Conservation (phyloP, 164 flowering plant species). For the Berberis vulgaris region DNA sequence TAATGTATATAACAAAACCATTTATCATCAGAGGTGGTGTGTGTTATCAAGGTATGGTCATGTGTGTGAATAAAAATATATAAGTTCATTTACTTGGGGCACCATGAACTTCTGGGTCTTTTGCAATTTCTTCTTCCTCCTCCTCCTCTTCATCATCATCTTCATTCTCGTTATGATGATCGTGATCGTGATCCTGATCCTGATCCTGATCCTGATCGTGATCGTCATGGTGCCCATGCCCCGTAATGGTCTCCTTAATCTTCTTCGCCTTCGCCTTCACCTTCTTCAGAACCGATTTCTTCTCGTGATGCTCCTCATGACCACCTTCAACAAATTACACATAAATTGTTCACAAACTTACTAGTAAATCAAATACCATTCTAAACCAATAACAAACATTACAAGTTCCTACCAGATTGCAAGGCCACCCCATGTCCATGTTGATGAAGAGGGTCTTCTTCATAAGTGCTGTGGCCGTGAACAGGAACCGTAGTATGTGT, state of each 20-base stretch:
- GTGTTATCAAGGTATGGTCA: background rate
- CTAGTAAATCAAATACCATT: too few species aligned
- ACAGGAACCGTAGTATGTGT: too few species aligned
- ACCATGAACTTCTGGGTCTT: conserved; percentile 35
- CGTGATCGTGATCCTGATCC: conserved; percentile 9
- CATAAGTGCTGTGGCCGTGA: too few species aligned
- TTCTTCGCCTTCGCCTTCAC: conserved; percentile 54
- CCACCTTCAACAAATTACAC: conserved; percentile 12
- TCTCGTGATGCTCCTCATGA: conserved; percentile 34
- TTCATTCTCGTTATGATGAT: conserved; percentile 14
- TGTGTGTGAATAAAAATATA: background rate
- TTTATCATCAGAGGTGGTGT: background rate
- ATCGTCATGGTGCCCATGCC: conserved; percentile 12
- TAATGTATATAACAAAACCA: too few species aligned
- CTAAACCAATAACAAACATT: too few species aligned
- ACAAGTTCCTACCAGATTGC: too few species aligned
- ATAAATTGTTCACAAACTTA: too few species aligned
- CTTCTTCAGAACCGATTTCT: conserved; percentile 42
- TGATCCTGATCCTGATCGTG: conserved; percentile 14
- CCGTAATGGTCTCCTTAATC: conserved; percentile 26
- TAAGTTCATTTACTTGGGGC: conserved; percentile 28
- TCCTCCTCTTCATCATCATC: conserved; percentile 4
- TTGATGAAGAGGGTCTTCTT: too few species aligned
- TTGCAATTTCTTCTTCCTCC: conserved; percentile 25
- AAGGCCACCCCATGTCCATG: too few species aligned